Base-by-base conservation (phyloP, 768 basidiomycete species). In the button mushroom (Agaricus bisporus) region DNA sequence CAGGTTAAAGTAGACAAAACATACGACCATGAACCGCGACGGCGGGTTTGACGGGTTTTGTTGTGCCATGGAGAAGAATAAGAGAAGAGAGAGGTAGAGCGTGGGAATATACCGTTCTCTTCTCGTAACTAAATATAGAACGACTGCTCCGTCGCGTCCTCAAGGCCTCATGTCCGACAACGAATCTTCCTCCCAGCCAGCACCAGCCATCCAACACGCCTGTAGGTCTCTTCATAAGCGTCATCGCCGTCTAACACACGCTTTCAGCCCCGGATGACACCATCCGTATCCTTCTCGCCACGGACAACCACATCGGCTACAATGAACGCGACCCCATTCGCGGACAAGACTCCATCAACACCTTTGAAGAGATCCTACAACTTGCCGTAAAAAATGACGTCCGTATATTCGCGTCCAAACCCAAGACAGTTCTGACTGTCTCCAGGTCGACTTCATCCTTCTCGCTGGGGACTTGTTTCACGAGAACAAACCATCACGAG, bases 391-490 rank as follows among this genome's bases (percentile, higher is more conserved):
- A 95, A 60, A 73, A 91, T 59, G 86, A 94, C 60, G 93, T 92
- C 63, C 60, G 86, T 70, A n/a, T 42, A 1, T 18, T 22, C 3
- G 22, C 28, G 54, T 32, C 25, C 36, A 26, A 41, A 42, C 18
- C 18, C 22, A n/a, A 15, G 43, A 42, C 48, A 51, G 47, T 51
- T 52, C 55, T 54, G 46, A 54, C 36, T 54, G 46, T 44, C 28
- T 18, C 25, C 56, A 95, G 92, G 95, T 98, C 51, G 97, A 99
- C 71, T 91, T 98, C 65, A 79, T 99, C 41, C 81, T 99, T 8
- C 82, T 98, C 6, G 95, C 88, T 12, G 97, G 97, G 7, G 97
- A 99, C 66, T 74, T 99, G 3, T 99, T 99, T 64, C 97, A 99
- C 67, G 97, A 99, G 64, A 99, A 98, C 68, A 83, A 93, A 57